Percentiles rank a stretch among this genome's conserved stretches.
Conservation (phyloP, 768 basidiomycete species). For the Cystofilobasidium ferigula region DNA sequence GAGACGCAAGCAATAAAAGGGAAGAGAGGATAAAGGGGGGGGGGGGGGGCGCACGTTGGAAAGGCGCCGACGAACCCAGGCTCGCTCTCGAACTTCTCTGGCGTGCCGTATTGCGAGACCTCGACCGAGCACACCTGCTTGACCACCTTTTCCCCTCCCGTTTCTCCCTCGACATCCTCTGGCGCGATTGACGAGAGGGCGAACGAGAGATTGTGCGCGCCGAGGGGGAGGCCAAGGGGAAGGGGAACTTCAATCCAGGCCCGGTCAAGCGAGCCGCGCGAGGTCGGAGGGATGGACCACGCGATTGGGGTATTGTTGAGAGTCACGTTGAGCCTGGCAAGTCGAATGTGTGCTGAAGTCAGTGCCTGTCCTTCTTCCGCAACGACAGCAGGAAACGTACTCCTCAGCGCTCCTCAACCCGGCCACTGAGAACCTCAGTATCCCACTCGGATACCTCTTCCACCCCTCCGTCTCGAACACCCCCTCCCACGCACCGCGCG, state of each 20-base stretch:
- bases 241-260: constrained; percentile 16
- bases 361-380: neutral
- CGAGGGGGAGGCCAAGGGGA: constrained; percentile 39
- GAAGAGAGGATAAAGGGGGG: neutral
- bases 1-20: too few relatives aligned
- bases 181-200: constrained; percentile 46
- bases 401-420: neutral
- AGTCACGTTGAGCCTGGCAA: neutral
- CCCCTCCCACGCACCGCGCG: neutral
- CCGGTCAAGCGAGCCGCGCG: constrained; percentile 5
- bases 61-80: constrained; percentile 56
- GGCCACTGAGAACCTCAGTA: constrained; percentile 15
- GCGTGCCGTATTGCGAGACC: constrained; percentile 58
- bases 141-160: constrained; percentile 40
- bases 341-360: neutral
- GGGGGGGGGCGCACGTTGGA: constrained; percentile 65
- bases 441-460: constrained; percentile 1
- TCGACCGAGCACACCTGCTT: constrained; percentile 68
- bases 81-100: constrained; percentile 51
- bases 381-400: neutral
- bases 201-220: constrained; percentile 54
- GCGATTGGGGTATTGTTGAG: neutral
- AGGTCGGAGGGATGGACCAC: constrained; percentile 8
- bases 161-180: constrained; percentile 33
- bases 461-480: neutral